A percentile compares a stretch with the other conserved stretches of the same genome.
Conservation (phyloP, 2,329 filamentous ascomycete genomes). For the Cyphellophora europaea region DNA sequence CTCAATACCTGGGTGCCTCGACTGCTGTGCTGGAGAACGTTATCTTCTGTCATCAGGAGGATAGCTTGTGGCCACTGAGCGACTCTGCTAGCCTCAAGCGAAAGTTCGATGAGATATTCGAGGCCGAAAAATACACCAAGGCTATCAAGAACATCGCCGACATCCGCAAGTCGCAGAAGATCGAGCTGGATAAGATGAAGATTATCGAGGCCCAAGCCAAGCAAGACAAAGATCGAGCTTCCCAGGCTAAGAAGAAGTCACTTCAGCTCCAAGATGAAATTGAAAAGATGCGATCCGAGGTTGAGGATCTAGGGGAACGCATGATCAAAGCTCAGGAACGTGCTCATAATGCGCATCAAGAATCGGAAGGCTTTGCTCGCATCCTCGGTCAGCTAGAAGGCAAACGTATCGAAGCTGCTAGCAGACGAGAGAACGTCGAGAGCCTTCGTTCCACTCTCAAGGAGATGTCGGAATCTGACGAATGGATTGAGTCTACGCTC, state of each 20-base stretch:
- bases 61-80: constrained; percentile 93
- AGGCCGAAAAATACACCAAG: constrained; percentile 93
- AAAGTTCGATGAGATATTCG: constrained; percentile 94
- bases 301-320: constrained; percentile 46
- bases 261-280: constrained; percentile 55
- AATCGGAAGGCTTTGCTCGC: constrained; percentile 63
- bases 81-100: constrained; percentile 80
- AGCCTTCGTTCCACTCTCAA: constrained; percentile 64
- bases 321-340: constrained; percentile 36
- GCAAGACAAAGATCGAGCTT: constrained; percentile 73
- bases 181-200: constrained; percentile 63
- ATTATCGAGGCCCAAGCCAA: constrained; percentile 70
- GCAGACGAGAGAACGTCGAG: constrained; percentile 59
- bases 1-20: constrained; percentile 78
- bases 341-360: constrained; percentile 58
- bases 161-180: constrained; percentile 72
- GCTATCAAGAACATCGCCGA: constrained; percentile 91
- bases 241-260: constrained; percentile 58
- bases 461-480: constrained; percentile 69
- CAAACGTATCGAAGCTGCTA: constrained; percentile 65
- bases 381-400: constrained; percentile 67
- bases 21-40: constrained; percentile 85
- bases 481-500: constrained; percentile 61
- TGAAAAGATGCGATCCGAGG: constrained; percentile 49
- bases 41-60: constrained; percentile 98